Evolutionary conservation across 306 rosid species (phyloP), one percentile per base, ranked within the genome.

Genomic region (Senna siamea): DNA sequence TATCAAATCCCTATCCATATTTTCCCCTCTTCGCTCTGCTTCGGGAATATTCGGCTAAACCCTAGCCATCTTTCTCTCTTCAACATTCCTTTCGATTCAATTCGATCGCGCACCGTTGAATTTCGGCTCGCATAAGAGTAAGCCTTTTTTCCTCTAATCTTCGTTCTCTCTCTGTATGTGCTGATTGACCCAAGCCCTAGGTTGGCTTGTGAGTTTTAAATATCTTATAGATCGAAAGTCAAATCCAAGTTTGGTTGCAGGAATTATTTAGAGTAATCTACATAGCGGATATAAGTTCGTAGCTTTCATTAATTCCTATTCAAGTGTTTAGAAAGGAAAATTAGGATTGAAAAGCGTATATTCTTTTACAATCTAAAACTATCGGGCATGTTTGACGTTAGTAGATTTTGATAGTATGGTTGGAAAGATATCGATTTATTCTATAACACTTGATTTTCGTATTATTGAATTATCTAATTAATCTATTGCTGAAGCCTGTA

Each of bases 21-120:
- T 8, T 4, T 3, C 22, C 23, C 12, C 22, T 26, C 52, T 7
- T 28, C 26, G 17, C n/a, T 37, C 23, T 3, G 5, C 1, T 26
- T 52, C n/a, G 2, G 5, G 6, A 7, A 34, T 51, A 10, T 26
- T 8, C 7, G 5, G 15, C 72, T 9, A 71, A 81, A 76, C 81
- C 81, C 81, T 76, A 81, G 50, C 47, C 15, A 3, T 1, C 26
- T 23, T 37, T 18, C n/a, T 47, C 51, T 2, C 63, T 17, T 8
- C 26, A 18, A 18, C 56, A 18, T 51, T 23, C 32, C 26, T 57
- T 47, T 2, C 63, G n/a, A 37, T 80, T 34, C 46, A 14, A 35
- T 56, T 41, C 70, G 6, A 1, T 41, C 23, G 10, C 51, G 4
- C 22, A 48, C 7, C 34, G 2, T 35, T 44, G 40, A 54, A 17